Evolutionary conservation across 129 eudicot genomes (phyloP).

Genomic region (Tagetes erecta): DNA sequence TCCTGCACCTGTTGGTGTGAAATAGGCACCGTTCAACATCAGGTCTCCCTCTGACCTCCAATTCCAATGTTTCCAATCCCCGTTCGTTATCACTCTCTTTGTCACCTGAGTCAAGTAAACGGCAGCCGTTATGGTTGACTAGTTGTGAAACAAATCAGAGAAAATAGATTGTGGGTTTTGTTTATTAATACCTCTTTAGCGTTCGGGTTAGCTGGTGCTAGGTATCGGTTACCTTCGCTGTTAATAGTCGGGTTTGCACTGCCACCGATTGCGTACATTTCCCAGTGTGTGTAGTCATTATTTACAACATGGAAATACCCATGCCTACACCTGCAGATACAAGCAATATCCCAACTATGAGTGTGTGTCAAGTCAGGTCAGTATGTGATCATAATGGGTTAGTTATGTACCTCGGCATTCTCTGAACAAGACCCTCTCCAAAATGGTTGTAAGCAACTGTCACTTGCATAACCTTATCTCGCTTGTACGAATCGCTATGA

Average conservation of each 20-base stretch:
- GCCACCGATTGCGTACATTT: slow-evolving; percentile 91
- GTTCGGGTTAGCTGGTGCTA: slow-evolving; percentile 60
- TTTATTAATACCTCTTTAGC: slow-evolving; percentile 63
- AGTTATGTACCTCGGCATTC: slow-evolving; percentile 86
- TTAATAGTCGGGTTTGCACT: slow-evolving; percentile 84
- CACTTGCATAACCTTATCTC: slow-evolving; percentile 86
- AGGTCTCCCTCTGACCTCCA: slow-evolving; percentile 93
- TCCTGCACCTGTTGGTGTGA: slow-evolving; percentile 72
- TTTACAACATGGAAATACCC: slow-evolving; percentile 91
- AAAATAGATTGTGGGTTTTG: background rate
- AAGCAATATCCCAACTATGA: too few relatives aligned
- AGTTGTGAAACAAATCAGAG: background rate
- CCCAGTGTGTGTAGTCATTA: slow-evolving; percentile 94
- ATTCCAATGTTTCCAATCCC: slow-evolving; percentile 70
- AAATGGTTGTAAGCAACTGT: slow-evolving; percentile 97
- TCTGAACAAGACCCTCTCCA: slow-evolving; percentile 91
- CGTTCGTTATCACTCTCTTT: slow-evolving; percentile 51
- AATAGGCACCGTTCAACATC: slow-evolving; percentile 81
- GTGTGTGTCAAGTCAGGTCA: background rate
- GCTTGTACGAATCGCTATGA: slow-evolving; percentile 69
- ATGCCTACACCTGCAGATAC: slow-evolving; percentile 62
- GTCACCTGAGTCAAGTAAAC: slow-evolving; percentile 55
- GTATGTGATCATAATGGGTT: too few relatives aligned
- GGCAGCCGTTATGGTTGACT: background rate
- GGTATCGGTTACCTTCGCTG: slow-evolving; percentile 85